Base-by-base conservation (phyloP, 306 rosid species). In the Parietaria judaica region DNA sequence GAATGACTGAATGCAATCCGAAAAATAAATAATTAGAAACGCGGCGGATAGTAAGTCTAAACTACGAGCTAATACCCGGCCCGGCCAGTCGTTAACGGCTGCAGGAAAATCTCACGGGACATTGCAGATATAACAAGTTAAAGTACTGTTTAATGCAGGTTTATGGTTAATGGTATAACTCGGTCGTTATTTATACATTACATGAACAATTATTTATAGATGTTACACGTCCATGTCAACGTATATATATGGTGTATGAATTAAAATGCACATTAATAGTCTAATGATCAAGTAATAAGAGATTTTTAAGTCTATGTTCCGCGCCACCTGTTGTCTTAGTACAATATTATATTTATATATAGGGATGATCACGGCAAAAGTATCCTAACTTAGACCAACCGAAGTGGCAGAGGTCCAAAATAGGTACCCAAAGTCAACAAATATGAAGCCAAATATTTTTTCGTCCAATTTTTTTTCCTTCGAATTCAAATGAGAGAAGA, bases 41-140 rank as follows among this genome's bases (percentile, higher is more conserved):
- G n/a, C n/a, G n/a, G n/a, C n/a, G n/a, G n/a, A n/a, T n/a, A n/a
- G n/a, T 15, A 31, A 14, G 47, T 15, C 64, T 17, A 48, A 52
- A 54, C 52, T 16, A 36, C 46, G 36, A 14, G 52, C 45, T 54
- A 64, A 59, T 77, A 83, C 95, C 89, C 83, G 61, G 76, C 59
- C 47, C n/a, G n/a, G n/a, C 50, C 56, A 47, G 63, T 13, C 64
- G 74, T 72, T 68, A 59, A 62, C 59, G 83, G 81, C 68, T 69
- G 71, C 64, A 75, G 69, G 63, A 54, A 39, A 60, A 60, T 43
- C 62, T 75, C 56, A 44, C 54, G 58, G 54, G 67, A 60, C 76
- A 65, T 56, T n/a, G n/a, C n/a, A 39, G 50, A 71, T 63, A 3
- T 39, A 69, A 63, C 66, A 63, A 67, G 66, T 17, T 65, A 74